Base-by-base conservation (phyloP, 805 yeast genomes). In the Wickerhamiella slavikovae region DNA sequence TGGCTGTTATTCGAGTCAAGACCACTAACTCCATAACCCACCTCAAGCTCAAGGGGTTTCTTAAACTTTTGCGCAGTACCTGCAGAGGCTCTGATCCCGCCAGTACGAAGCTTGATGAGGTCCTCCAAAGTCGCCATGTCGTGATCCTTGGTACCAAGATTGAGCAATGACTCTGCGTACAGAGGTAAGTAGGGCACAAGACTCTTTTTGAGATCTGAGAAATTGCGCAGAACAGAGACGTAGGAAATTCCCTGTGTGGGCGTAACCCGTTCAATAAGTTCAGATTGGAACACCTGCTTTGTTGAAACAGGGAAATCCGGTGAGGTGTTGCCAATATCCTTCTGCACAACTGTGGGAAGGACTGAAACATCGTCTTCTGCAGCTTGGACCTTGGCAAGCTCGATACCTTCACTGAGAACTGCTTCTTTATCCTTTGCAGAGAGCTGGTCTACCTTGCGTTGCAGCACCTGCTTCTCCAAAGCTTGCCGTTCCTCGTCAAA, bases 91-190 rank as follows among this genome's bases (percentile, higher is more conserved):
- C 69, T 57, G 13, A 89, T 49, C 0, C 95, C 94, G 16, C 96
- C 96, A 0, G 96, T 82, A 32, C 64, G 60, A 29, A 72, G 57
- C 44, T 74, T 78, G 40, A 89, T 82, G 26, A 71, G 69, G 39
- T 83, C 82, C 45, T 85, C 96, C 34, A 89, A 62, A 22, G 71
- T 74, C 15, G 79, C 76, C 65, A 78, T 78, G 1, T 73, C 47
- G 34, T 73, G 70, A 6, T 51, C 43, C 5, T 56, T 47, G 1
- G 98, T 85, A n/a, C 98, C 98, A 37, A 89, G 58, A 45, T 72
- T 79, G 3, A 92, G 75, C 35, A 89, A 55, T 27, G 92, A 74
- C 17, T 72, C 75, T 7, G 74, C 58, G 52, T 77, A 89, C 26
- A 89, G 48, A 0, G 93, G 77, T 35, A 89, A 48, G 39, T 66